A percentile compares a stretch with the other conserved stretches of the same genome.
These are phyloP conservation scores for Golubevia sp. DNA, from an alignment of 1,284 basidiomycete species.

Conservation along the genomic window DNA sequence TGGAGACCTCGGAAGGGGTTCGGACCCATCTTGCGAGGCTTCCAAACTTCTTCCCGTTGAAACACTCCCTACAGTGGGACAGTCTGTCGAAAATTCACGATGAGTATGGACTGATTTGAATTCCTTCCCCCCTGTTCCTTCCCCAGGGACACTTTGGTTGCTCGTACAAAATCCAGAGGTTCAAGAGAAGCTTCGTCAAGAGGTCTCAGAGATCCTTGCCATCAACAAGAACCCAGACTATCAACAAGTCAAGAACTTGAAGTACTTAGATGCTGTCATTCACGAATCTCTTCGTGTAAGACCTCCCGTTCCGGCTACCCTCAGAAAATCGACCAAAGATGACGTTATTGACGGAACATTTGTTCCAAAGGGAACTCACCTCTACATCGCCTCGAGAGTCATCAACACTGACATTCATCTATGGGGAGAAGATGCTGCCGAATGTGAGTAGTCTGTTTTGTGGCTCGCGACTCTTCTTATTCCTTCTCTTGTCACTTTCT, in stretches of 20 bases:
- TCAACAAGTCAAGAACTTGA: conserved; percentile 27
- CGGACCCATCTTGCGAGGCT: no score
- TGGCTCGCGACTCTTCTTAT: background rate
- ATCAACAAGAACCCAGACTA: conserved; percentile 26
- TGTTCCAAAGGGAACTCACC: conserved; percentile 28
- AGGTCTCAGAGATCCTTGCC: conserved; percentile 34
- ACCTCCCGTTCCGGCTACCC: conserved; percentile 34
- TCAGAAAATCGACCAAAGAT: conserved; percentile 20
- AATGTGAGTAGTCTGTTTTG: no score
- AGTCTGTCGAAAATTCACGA: background rate
- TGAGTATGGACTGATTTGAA: background rate
- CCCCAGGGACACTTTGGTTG: conserved; percentile 27
- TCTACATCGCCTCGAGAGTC: conserved; percentile 28
- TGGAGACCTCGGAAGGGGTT: no score
- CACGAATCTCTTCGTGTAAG: conserved; percentile 40
- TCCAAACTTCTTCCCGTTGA: background rate
- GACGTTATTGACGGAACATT: conserved; percentile 32
- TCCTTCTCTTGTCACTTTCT: no score
- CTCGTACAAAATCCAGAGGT: conserved; percentile 23
- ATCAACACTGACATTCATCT: conserved; percentile 34
- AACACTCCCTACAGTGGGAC: no score
- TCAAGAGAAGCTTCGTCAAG: conserved; percentile 35
- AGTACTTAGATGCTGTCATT: conserved; percentile 35
- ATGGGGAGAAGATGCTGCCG: conserved; percentile 34
- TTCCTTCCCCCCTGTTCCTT: background rate